These are phyloP conservation scores for Pseudocercospora crystallina DNA, from an alignment of 2,329 filamentous ascomycete species.

Conservation along the genomic window DNA sequence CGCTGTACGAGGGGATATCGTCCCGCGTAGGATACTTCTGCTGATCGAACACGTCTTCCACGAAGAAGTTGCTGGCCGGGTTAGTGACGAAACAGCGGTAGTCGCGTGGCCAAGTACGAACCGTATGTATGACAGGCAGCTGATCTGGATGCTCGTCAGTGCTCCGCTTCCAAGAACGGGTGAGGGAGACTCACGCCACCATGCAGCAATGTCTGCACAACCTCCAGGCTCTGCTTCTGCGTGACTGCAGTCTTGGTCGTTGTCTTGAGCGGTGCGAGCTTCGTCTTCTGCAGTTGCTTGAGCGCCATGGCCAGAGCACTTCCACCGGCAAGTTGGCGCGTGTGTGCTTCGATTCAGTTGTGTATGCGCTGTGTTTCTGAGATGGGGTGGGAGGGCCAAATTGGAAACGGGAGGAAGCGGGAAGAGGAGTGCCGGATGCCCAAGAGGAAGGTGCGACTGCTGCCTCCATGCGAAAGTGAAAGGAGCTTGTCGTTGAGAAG, in stretches of 20 bases:
- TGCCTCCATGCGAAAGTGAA: not conserved
- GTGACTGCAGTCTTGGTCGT: slow-evolving; percentile 33
- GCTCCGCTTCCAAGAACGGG: not conserved
- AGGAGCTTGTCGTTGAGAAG: not conserved
- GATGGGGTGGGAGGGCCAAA: not conserved
- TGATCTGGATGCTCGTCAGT: slow-evolving; percentile 32
- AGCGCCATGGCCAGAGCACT: slow-evolving; percentile 22
- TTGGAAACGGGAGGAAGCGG: not conserved
- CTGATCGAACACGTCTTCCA: slow-evolving; percentile 33
- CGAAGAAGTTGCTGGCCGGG: slow-evolving; percentile 30
- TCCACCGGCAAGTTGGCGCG: not conserved
- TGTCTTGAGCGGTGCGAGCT: slow-evolving; percentile 11
- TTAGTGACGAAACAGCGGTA: slow-evolving; percentile 1
- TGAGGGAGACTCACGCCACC: slow-evolving; percentile 40
- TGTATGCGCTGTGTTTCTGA: not conserved
- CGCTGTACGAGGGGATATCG: slow-evolving; percentile 31
- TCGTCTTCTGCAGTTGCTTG: slow-evolving; percentile 24
- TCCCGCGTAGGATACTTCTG: slow-evolving; percentile 29
- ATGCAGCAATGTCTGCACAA: slow-evolving; percentile 51
- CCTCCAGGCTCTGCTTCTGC: slow-evolving; percentile 47
- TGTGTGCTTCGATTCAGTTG: not conserved
- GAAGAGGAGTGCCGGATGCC: not conserved
- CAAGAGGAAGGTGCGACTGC: not conserved
- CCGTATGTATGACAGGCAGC: slow-evolving; percentile 35
- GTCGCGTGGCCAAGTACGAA: no score